A percentile compares a stretch with the other conserved stretches of the same genome.
phyloP scores from a whole-genome alignment of 2,329 filamentous ascomycete species.

The Exophiala phaeomuriformis region DNA sequence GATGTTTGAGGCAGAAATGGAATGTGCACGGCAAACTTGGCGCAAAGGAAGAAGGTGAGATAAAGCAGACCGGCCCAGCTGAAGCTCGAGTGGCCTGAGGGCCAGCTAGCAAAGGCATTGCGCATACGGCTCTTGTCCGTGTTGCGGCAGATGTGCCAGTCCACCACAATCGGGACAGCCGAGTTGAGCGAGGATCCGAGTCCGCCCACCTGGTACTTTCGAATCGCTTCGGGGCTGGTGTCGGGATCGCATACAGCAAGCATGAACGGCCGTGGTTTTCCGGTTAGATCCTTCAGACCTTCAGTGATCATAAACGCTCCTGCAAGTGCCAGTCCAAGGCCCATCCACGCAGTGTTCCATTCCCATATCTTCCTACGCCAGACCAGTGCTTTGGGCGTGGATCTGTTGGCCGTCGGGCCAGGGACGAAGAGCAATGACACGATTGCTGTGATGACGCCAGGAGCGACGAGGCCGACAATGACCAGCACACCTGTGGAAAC shows the following conservation, averaged over 20 bases:
- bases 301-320: constrained; percentile 73
- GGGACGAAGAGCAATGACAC: constrained; percentile 65
- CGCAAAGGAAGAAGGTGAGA: constrained; percentile 74
- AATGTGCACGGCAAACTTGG: constrained; percentile 44
- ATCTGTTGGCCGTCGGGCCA: constrained; percentile 57
- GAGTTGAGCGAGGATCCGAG: constrained; percentile 40
- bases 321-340: constrained; percentile 64
- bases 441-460: constrained; percentile 60
- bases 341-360: constrained; percentile 76
- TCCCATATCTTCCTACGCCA: constrained; percentile 88
- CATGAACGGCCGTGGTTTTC: constrained; percentile 58
- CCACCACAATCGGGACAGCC: constrained; percentile 61
- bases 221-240: constrained; percentile 47
- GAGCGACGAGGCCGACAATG: constrained; percentile 56
- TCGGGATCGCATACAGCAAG: constrained; percentile 70
- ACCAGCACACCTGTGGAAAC: constrained; percentile 61
- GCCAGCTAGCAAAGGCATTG: constrained; percentile 81
- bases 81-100: constrained; percentile 67
- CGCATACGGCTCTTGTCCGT: constrained; percentile 54
- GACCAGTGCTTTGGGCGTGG: constrained; percentile 57
- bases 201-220: constrained; percentile 57
- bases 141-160: constrained; percentile 67
- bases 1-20: constrained; percentile 35
- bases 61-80: constrained; percentile 76
- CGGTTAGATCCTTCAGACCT: constrained; percentile 70